Conservation (phyloP, 169 alveolate species). For the Babesia caballi region DNA sequence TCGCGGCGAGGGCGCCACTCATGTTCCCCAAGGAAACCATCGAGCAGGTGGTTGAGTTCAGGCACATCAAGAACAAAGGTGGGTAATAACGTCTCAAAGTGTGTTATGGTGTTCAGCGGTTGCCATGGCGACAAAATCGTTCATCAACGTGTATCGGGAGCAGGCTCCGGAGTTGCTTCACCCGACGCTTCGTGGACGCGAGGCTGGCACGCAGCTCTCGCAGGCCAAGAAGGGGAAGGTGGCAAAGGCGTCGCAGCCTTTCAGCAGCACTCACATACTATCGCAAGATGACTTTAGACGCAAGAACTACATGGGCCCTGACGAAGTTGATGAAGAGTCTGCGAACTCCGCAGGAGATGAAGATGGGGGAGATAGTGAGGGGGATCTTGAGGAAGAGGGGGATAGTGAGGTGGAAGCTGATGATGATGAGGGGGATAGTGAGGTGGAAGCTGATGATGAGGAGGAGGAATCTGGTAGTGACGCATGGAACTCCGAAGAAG, state of each 20-base stretch:
- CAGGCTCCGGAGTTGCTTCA: slow-evolving; percentile 78
- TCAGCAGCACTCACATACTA: slow-evolving; percentile 13
- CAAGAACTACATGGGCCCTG: slow-evolving; percentile 3
- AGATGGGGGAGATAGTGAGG: not conserved
- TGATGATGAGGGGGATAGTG: not conserved
- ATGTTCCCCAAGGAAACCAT: slow-evolving; percentile 76
- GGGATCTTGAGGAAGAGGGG: slow-evolving; percentile 8
- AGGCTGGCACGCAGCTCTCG: slow-evolving; percentile 47
- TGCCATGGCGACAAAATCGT: slow-evolving; percentile 81
- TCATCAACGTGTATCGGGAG: slow-evolving; percentile 83
- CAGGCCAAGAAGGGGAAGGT: slow-evolving; percentile 15
- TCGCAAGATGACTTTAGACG: slow-evolving; percentile 26
- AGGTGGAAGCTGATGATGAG: not conserved
- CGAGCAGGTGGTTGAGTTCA: slow-evolving; percentile 74
- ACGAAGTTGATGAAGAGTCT: not conserved
- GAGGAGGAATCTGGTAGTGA: not conserved
- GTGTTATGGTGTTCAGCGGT: slow-evolving; percentile 61
- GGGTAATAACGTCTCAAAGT: not conserved
- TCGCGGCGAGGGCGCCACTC: slow-evolving; percentile 81
- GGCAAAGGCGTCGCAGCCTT: not conserved
- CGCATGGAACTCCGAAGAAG: not conserved
- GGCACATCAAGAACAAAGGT: slow-evolving; percentile 77
- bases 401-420: slow-evolving; percentile 12
- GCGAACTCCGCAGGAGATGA: not conserved
- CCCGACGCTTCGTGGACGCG: slow-evolving; percentile 74